Evolutionary conservation across 352 stramenopile genomes (phyloP).

Genomic region (Globisporangium cystogenes): DNA sequence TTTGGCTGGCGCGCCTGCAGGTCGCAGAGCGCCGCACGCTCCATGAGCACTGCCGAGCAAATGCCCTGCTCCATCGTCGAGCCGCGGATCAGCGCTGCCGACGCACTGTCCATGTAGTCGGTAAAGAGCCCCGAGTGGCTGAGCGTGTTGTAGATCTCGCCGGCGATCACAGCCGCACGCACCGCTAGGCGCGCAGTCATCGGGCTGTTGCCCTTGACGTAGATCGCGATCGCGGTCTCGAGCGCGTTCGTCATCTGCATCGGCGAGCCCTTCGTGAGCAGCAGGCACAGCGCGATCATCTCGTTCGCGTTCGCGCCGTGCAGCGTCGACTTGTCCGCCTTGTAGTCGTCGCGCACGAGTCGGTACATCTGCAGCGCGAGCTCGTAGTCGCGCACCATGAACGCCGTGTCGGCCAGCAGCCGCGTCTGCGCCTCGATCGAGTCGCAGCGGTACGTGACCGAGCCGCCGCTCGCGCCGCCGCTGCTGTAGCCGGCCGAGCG

Average conservation of each 20-base stretch:
- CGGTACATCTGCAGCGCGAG: conserved; percentile 88
- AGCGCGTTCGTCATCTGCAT: conserved; percentile 85
- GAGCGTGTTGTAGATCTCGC: conserved; percentile 76
- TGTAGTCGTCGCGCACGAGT: conserved; percentile 89
- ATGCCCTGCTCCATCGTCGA: conserved; percentile 84
- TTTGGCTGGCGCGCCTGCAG: conserved; percentile 60
- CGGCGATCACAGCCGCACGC: conserved; percentile 59
- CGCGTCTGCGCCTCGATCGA: conserved; percentile 89
- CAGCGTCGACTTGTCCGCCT: conserved; percentile 82
- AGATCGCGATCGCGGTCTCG: conserved; percentile 56
- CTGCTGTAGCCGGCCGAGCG: conserved; percentile 15
- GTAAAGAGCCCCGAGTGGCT: conserved; percentile 75
- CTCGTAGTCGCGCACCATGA: conserved; percentile 89
- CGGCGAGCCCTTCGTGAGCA: conserved; percentile 70
- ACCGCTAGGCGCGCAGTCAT: conserved; percentile 53
- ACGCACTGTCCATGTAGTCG: conserved; percentile 86
- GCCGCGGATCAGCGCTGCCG: conserved; percentile 69
- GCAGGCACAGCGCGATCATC: conserved; percentile 82
- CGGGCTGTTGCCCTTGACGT: conserved; percentile 47
- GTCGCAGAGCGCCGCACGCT: conserved; percentile 75
- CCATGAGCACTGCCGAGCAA: conserved; percentile 78
- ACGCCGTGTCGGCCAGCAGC: conserved; percentile 85
- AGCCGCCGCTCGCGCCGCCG: neutral
- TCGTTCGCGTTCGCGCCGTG: conserved; percentile 84
- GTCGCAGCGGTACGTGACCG: conserved; percentile 66